phyloP scores from a whole-genome alignment of 306 rosid genomes.

The Pyrus bretschneideri region DNA sequence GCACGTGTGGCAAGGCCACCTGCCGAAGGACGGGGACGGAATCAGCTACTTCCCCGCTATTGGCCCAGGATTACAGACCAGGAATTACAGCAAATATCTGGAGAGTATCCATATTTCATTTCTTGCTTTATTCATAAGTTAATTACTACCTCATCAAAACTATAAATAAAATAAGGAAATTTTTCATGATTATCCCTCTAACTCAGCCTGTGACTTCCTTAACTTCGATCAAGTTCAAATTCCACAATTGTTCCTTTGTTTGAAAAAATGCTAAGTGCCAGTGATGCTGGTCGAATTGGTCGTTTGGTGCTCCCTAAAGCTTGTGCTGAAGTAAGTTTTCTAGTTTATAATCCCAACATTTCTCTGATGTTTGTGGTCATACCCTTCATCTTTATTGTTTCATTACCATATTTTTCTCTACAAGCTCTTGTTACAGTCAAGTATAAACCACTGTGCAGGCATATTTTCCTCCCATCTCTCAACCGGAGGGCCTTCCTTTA shows the following conservation, averaged over 20 bases:
- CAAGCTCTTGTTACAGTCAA: slow-evolving; percentile 6
- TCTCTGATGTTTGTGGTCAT: slow-evolving; percentile 6
- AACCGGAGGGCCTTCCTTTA: slow-evolving; percentile 97
- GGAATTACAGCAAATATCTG: slow-evolving; percentile 93
- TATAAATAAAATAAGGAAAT: background rate
- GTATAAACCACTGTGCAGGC: slow-evolving; percentile 60
- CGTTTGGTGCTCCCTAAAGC: slow-evolving; percentile 98
- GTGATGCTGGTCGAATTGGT: slow-evolving; percentile 99
- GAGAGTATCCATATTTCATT: slow-evolving; percentile 73
- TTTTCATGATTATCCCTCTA: slow-evolving; percentile 10
- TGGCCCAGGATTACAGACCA: slow-evolving; percentile 99
- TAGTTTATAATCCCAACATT: slow-evolving; percentile 1
- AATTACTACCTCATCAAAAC: background rate
- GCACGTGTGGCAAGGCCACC: slow-evolving; percentile 98
- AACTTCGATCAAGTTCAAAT: slow-evolving; percentile 75
- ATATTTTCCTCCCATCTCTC: slow-evolving; percentile 95
- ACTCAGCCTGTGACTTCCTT: slow-evolving; percentile 33
- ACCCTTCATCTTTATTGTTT: background rate
- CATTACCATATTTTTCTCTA: background rate
- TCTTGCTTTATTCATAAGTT: slow-evolving; percentile 3
- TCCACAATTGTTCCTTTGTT: slow-evolving; percentile 90
- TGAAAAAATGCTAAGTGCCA: slow-evolving; percentile 98
- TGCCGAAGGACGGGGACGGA: slow-evolving; percentile 94
- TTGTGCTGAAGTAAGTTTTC: slow-evolving; percentile 81
- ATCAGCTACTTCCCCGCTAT: slow-evolving; percentile 97